Evolutionary conservation across 2,329 filamentous ascomycete genomes (phyloP).

Genomic region (Talaromyces pinophilus): DNA sequence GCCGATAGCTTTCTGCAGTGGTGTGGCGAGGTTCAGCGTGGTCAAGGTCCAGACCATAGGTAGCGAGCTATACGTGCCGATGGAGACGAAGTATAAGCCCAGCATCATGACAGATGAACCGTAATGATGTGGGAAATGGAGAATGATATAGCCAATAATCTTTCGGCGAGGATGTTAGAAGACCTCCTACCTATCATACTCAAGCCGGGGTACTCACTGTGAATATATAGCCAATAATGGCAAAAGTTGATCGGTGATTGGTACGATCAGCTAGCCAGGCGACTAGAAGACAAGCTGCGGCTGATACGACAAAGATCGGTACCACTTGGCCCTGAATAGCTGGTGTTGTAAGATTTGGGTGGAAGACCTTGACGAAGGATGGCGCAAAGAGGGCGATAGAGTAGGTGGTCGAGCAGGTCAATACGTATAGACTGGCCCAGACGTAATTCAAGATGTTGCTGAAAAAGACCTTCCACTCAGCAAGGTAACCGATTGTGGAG

Average conservation of each 20-base stretch:
- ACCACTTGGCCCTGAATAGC: constrained; percentile 12
- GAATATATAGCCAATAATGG: constrained; percentile 10
- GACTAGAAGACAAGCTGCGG: constrained; percentile 4
- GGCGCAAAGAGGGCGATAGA: constrained; percentile 9
- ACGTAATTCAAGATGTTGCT: constrained; percentile 9
- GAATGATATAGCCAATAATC: constrained; percentile 12
- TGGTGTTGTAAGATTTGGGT: not conserved
- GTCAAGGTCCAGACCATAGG: constrained; percentile 17
- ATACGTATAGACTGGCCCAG: constrained; percentile 10
- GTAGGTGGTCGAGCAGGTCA: constrained; percentile 15
- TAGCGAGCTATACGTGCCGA: constrained; percentile 13
- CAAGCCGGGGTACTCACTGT: not conserved
- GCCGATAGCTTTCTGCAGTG: constrained; percentile 13
- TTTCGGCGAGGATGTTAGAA: not conserved
- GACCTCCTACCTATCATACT: not conserved
- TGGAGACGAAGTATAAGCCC: constrained; percentile 11
- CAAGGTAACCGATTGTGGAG: not conserved
- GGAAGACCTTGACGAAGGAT: constrained; percentile 13
- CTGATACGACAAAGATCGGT: constrained; percentile 12
- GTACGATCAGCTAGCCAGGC: constrained; percentile 9
- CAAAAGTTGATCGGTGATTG: constrained; percentile 13
- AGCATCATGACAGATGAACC: constrained; percentile 10
- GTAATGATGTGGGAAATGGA: not conserved
- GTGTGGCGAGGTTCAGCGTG: constrained; percentile 8
- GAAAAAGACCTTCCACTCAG: constrained; percentile 12